Percentiles rank a stretch among this genome's conserved stretches.
Evolutionary conservation across 2,329 filamentous ascomycete genomes (phyloP).

Genomic region (Alternaria metachromatica): DNA sequence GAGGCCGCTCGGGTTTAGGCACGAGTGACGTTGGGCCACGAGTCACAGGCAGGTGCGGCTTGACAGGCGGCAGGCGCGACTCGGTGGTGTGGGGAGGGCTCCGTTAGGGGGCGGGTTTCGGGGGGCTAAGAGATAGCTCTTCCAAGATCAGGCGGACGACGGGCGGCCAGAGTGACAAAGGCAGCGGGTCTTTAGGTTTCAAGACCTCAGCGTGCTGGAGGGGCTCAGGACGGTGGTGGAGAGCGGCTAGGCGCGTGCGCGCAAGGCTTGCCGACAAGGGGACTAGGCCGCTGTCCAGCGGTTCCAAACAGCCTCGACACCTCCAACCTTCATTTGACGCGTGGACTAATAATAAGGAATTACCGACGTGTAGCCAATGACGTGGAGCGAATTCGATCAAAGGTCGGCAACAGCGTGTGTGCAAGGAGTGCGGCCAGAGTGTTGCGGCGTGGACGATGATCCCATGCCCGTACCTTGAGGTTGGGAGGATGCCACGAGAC

Average conservation of each 20-base stretch:
- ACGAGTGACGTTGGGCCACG: slow-evolving; percentile 40
- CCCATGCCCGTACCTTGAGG: background rate
- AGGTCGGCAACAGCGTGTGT: slow-evolving; percentile 11
- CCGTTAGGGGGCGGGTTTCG: slow-evolving; percentile 7
- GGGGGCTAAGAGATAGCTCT: slow-evolving; percentile 1
- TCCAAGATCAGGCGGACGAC: slow-evolving; percentile 3
- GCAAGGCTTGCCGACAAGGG: slow-evolving; percentile 39
- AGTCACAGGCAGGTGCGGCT: slow-evolving; percentile 34
- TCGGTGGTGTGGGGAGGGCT: slow-evolving; percentile 14
- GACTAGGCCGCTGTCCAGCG: slow-evolving; percentile 24
- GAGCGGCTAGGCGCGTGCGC: slow-evolving; percentile 37
- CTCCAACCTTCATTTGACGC: slow-evolving; percentile 11
- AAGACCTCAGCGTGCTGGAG: slow-evolving; percentile 30
- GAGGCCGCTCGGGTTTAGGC: slow-evolving; percentile 21
- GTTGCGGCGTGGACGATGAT: slow-evolving; percentile 23
- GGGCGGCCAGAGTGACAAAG: slow-evolving; percentile 5
- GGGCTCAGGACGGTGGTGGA: slow-evolving; percentile 30
- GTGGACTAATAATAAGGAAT: slow-evolving; percentile 2
- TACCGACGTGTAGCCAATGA: slow-evolving; percentile 7
- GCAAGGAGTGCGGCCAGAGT: slow-evolving; percentile 5
- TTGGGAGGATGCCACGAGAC: slow-evolving; percentile 11
- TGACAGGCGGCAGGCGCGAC: slow-evolving; percentile 26
- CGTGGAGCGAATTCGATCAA: background rate
- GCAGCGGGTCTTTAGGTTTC: slow-evolving; percentile 33
- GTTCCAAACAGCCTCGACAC: slow-evolving; percentile 18